Percentiles rank a stretch among this genome's conserved stretches.
Conservation (phyloP, 148 eudicot species). For the Rhododendron griersonianum region DNA sequence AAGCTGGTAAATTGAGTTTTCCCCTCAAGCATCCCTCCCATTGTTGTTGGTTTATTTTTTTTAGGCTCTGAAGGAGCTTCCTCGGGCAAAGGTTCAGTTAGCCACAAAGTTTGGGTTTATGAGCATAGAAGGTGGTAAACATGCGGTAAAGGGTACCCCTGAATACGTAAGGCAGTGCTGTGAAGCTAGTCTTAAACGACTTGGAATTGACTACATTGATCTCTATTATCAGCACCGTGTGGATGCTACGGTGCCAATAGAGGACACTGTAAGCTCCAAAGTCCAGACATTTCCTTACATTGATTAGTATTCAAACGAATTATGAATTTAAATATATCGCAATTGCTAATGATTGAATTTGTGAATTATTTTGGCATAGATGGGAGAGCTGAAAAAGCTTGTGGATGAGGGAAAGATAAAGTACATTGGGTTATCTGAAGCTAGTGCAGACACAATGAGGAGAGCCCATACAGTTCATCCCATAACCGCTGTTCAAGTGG, state of each 20-base stretch:
- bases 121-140: not conserved
- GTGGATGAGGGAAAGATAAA: conserved; percentile 58
- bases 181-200: conserved; percentile 42
- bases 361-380: conserved; percentile 13
- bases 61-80: conserved; percentile 21
- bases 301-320: not conserved
- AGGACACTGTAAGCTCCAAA: conserved; percentile 33
- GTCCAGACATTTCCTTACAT: too few relatives aligned
- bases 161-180: conserved; percentile 37
- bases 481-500: conserved; percentile 35
- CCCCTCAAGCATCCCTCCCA: not conserved
- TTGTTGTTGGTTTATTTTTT: not conserved
- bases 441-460: conserved; percentile 37
- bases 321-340: not conserved
- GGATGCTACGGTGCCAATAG: conserved; percentile 38
- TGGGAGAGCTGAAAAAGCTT: conserved; percentile 54
- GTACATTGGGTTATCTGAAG: conserved; percentile 51
- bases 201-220: conserved; percentile 42
- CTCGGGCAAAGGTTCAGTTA: conserved; percentile 33
- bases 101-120: conserved; percentile 41
- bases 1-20: not conserved
- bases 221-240: conserved; percentile 46
- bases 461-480: conserved; percentile 58
- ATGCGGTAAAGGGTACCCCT: conserved; percentile 21
- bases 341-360: not conserved